These are phyloP conservation scores for Phytophthora hibernalis DNA, from an alignment of 352 stramenopile species.

Conservation along the genomic window DNA sequence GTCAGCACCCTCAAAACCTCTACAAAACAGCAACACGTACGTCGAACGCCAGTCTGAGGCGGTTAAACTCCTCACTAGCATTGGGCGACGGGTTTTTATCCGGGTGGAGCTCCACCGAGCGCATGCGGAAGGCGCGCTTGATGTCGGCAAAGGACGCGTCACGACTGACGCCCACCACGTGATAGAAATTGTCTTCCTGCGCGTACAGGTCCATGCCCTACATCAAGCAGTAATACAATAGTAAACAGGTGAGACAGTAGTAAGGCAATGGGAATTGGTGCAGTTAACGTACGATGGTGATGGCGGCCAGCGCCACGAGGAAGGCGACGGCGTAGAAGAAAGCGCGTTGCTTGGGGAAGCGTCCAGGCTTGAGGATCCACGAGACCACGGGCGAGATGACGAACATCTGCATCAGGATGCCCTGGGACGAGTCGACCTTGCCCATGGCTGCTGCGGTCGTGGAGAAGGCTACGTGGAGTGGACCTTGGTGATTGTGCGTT, in stretches of 20 bases:
- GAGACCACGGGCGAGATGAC: conserved; percentile 91
- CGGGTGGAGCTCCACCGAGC: conserved; percentile 95
- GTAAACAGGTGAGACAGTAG: background rate
- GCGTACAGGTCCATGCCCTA: conserved; percentile 89
- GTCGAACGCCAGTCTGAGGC: conserved; percentile 95
- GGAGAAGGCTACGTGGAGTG: conserved; percentile 25
- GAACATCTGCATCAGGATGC: conserved; percentile 77
- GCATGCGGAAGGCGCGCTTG: conserved; percentile 96
- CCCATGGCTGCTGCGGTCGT: conserved; percentile 34
- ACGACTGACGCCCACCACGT: conserved; percentile 90
- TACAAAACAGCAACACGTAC: conserved; percentile 46
- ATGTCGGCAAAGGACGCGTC: conserved; percentile 94
- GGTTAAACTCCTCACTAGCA: conserved; percentile 93
- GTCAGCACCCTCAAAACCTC: conserved; percentile 4
- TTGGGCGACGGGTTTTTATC: conserved; percentile 96
- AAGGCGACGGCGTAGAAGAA: conserved; percentile 96
- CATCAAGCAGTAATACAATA: background rate
- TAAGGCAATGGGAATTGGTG: background rate
- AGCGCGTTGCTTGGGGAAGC: conserved; percentile 92
- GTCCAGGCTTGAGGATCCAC: conserved; percentile 95
- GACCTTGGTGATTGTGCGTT: conserved; percentile 2
- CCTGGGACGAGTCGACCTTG: conserved; percentile 67
- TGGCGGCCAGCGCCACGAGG: conserved; percentile 89
- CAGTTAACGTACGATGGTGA: conserved; percentile 88
- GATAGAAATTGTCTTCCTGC: conserved; percentile 95